Percentiles rank a stretch among this genome's conserved stretches.
phyloP scores from a whole-genome alignment of 2,329 filamentous ascomycete genomes.

The Phoma sp. region DNA sequence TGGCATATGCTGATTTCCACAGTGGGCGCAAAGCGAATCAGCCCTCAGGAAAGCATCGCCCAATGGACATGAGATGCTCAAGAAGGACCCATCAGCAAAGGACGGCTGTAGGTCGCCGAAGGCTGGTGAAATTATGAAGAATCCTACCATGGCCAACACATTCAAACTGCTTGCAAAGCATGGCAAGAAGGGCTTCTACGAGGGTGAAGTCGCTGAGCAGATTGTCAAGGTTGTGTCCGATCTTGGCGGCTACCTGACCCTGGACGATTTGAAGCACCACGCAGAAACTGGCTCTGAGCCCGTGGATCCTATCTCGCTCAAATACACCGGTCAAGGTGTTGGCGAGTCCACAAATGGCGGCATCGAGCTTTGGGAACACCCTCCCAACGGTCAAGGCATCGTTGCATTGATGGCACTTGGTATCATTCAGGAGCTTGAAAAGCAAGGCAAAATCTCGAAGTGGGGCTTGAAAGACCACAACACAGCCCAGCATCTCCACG shows the following conservation, averaged over 20 bases:
- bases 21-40: slow-evolving; percentile 76
- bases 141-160: slow-evolving; percentile 79
- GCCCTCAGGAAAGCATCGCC: slow-evolving; percentile 75
- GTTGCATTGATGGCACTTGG: slow-evolving; percentile 94
- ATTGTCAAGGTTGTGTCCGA: slow-evolving; percentile 78
- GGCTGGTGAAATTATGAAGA: slow-evolving; percentile 88
- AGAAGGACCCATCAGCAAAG: slow-evolving; percentile 70
- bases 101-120: slow-evolving; percentile 76
- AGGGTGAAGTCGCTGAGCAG: slow-evolving; percentile 79
- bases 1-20: slow-evolving; percentile 7
- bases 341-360: slow-evolving; percentile 59
- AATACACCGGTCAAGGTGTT: slow-evolving; percentile 72
- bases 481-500: slow-evolving; percentile 75
- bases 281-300: slow-evolving; percentile 74
- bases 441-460: slow-evolving; percentile 72
- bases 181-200: slow-evolving; percentile 91
- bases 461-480: slow-evolving; percentile 81
- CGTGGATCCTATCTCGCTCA: slow-evolving; percentile 84
- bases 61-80: slow-evolving; percentile 87
- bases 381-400: slow-evolving; percentile 94
- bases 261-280: slow-evolving; percentile 83
- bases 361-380: slow-evolving; percentile 93
- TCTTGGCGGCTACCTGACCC: slow-evolving; percentile 76
- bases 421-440: slow-evolving; percentile 86
- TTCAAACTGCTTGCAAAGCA: slow-evolving; percentile 79